Percentiles rank a stretch among this genome's conserved stretches.
phyloP scores from a whole-genome alignment of 192 early-diverging fungal species.

The Backusella psychrophila region DNA sequence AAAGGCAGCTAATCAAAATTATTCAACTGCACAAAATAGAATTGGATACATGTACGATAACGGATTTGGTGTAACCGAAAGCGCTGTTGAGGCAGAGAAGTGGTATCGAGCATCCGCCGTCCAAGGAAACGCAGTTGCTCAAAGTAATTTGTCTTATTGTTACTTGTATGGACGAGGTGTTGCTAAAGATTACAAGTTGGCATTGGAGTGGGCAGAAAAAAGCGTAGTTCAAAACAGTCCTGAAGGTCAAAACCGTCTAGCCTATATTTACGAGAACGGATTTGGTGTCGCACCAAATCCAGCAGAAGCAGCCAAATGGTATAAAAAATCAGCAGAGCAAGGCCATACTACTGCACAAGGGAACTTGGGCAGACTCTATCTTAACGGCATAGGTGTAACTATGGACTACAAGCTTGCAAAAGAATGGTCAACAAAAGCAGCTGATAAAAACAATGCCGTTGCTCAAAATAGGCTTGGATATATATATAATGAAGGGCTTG shows the following conservation, averaged over 20 bases:
- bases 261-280: conserved; percentile 67
- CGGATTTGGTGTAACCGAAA: conserved; percentile 55
- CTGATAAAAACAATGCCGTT: conserved; percentile 70
- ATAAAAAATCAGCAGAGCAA: conserved; percentile 42
- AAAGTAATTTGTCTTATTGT: conserved; percentile 31
- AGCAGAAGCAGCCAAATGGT: conserved; percentile 49
- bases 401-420: conserved; percentile 56
- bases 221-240: neutral
- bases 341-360: conserved; percentile 55
- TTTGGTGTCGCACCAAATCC: conserved; percentile 62
- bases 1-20: conserved; percentile 63
- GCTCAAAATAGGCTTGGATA: conserved; percentile 49
- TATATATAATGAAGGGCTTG: conserved; percentile 46
- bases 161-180: neutral
- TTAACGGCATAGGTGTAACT: conserved; percentile 49
- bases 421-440: conserved; percentile 61
- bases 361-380: conserved; percentile 54
- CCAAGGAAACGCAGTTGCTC: conserved; percentile 53
- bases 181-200: neutral
- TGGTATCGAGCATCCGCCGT: conserved; percentile 10
- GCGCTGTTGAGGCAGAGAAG: conserved; percentile 33
- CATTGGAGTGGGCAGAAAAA: neutral
- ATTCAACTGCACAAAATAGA: conserved; percentile 82
- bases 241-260: neutral
- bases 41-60: conserved; percentile 74